Conservation (phyloP, 1,284 basidiomycete genomes). For the Cryptococcus sp. region DNA sequence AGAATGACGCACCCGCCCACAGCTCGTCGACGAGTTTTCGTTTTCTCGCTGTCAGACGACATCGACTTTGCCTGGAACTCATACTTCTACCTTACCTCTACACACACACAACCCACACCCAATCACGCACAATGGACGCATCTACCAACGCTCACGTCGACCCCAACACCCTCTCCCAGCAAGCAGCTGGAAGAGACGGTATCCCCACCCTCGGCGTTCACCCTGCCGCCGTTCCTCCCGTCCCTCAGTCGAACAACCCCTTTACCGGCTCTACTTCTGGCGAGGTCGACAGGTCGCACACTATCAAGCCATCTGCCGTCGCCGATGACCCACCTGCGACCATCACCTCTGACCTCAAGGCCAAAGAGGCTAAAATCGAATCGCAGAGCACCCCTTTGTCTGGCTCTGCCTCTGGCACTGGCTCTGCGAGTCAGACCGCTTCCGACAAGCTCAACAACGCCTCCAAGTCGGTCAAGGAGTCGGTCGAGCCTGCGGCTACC, state of each 20-base stretch:
- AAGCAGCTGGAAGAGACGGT: neutral
- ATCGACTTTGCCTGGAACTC: too few relatives aligned
- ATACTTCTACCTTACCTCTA: too few relatives aligned
- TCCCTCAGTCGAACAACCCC: neutral
- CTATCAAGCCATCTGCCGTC: neutral
- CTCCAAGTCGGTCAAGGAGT: slow-evolving; percentile 2
- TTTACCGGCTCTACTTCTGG: neutral
- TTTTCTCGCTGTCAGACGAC: too few relatives aligned
- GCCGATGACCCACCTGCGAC: neutral
- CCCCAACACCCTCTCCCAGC: neutral
- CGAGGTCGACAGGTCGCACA: neutral
- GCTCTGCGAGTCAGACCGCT: too few relatives aligned
- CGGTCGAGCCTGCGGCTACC: slow-evolving; percentile 7
- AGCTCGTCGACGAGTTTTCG: too few relatives aligned
- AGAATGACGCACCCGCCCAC: too few relatives aligned
- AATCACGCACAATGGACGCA: neutral
- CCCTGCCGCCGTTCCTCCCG: neutral
- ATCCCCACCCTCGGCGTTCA: neutral
- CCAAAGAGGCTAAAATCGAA: too few relatives aligned
- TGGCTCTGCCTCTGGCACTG: too few relatives aligned
- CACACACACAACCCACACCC: too few relatives aligned
- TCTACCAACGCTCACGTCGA: neutral
- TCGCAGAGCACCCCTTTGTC: too few relatives aligned
- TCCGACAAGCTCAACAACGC: too few relatives aligned
- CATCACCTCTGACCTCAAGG: neutral